Evolutionary conservation across 2,329 filamentous ascomycete genomes (phyloP), one percentile per base, ranked within the genome.

Genomic region (Fusarium gaditjirri): DNA sequence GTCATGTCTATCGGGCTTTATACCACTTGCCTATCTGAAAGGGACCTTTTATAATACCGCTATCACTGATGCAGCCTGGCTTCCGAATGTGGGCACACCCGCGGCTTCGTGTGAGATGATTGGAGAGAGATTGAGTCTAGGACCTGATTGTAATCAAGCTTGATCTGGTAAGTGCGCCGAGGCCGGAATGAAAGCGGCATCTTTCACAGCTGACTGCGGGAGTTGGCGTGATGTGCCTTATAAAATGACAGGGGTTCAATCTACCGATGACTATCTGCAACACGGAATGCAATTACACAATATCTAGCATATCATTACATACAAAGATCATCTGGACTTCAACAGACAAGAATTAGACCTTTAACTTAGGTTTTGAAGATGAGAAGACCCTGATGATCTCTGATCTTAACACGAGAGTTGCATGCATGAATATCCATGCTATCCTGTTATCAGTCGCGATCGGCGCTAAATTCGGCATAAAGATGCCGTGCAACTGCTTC

Each of bases 1-100:
- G 47, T 54, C 46, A 58, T 43, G 41, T 19, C 31, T 47, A 50
- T 57, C 47, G 42, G 53, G 3, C 16, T 29, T 42, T 53, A 33
- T 63, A 50, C 52, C 42, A 69, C 65, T 69, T 69, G 61, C 66
- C 64, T 59, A 53, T 68, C 42, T 69, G n/a, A 52, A 69, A 43
- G 38, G 66, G 25, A 36, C 42, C 43, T 68, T 68, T 68, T 62
- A 50, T 10, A 49, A 58, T 44, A 39, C 58, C 46, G 27, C 64
- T 43, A 69, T 68, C 33, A 43, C 50, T 39, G 46, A 66, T 53
- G 41, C 25, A 31, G 41, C 11, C 27, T 23, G 27, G n/a, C 25
- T 38, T 33, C 52, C 52, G 21, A 25, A 29, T 44, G 52, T 58
- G 41, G 58, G 5, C 25, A 46, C 5, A 16, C 27, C 14, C n/a